Base-by-base conservation (phyloP, 2,329 filamentous ascomycete genomes). In the Paecilomyces dactylethromorphus region DNA sequence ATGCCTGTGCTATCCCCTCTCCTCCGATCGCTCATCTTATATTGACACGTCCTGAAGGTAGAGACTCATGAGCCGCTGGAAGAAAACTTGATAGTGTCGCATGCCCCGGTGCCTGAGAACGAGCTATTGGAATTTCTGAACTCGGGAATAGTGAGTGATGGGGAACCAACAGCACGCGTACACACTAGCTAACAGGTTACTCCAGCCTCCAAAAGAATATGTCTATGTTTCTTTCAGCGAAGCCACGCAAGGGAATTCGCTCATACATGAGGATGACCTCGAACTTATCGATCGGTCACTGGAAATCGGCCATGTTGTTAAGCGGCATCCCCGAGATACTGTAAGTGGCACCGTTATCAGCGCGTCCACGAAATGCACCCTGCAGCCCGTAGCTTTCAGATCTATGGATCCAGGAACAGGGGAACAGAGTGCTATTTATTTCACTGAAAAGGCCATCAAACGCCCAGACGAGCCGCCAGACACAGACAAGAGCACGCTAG, bases 291-390 rank as follows among this genome's bases (percentile, higher is more conserved):
- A 84, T 68, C 78, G 84, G n/a, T 71, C 75, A 1, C 69, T 85
- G 13, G 75, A 79, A 54, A 77, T 84, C 15, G 84, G 84, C 26
- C 81, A 85, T 63, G 72, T 80, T 12, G 83, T 86, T 56, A 85
- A 84, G 67, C 71, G 75, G 33, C 72, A 75, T 49, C 69, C 74
- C 0, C 75, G 75, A 22, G 77, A 80, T 62, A 74, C 79, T 15
- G 78, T 81, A 70, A 83, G 80, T 56, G 84, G 84, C 26, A 82
- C 79, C 2, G 78, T 86, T 54, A 76, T 84, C 56, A 79, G 78
- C 60, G 75, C 78, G 1, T 73, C 71, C 31, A 76, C 76, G 2
- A 72, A 67, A 51, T 83, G 80, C 69, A 78, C 70, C 33, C 76
- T 82, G 49, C 67, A 67, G 62, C 74, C 65, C 33, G 65, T 70